These are phyloP conservation scores for Hysterium pulicare DNA, from an alignment of 2,329 filamentous ascomycete species.

Conservation along the genomic window DNA sequence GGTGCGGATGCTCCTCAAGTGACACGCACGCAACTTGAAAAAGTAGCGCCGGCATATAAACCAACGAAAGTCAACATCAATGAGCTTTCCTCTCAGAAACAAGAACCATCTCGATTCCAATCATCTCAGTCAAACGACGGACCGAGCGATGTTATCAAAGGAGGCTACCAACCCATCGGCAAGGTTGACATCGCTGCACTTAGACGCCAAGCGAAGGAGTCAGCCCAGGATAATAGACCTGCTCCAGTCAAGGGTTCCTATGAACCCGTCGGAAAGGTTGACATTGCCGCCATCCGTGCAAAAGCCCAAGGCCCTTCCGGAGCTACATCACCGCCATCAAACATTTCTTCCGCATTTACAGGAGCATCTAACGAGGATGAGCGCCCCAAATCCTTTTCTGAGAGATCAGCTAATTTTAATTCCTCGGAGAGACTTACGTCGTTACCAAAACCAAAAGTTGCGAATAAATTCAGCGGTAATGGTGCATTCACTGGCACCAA, in stretches of 20 bases:
- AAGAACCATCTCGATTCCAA: conserved; percentile 62
- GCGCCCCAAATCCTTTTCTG: conserved; percentile 63
- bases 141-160: conserved; percentile 67
- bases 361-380: conserved; percentile 45
- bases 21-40: conserved; percentile 81
- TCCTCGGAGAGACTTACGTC: conserved; percentile 78
- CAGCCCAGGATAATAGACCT: conserved; percentile 71
- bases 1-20: conserved; percentile 89
- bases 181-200: conserved; percentile 97
- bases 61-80: conserved; percentile 94
- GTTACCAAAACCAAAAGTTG: conserved; percentile 90
- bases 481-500: conserved; percentile 82
- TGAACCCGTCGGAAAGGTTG: conserved; percentile 92
- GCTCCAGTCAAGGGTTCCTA: conserved; percentile 87
- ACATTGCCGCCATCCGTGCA: conserved; percentile 89
- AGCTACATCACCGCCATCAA: conserved; percentile 30
- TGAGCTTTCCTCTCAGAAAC: conserved; percentile 72
- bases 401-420: conserved; percentile 71
- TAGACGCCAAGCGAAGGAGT: conserved; percentile 67
- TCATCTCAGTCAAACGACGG: conserved; percentile 47
- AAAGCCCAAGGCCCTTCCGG: conserved; percentile 65
- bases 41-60: conserved; percentile 88
- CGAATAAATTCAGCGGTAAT: conserved; percentile 77
- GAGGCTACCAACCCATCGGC: conserved; percentile 87
- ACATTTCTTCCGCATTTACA: conserved; percentile 44